These are phyloP conservation scores for Thuja plicata DNA, from an alignment of 83 land plant genomes.

Conservation along the genomic window DNA sequence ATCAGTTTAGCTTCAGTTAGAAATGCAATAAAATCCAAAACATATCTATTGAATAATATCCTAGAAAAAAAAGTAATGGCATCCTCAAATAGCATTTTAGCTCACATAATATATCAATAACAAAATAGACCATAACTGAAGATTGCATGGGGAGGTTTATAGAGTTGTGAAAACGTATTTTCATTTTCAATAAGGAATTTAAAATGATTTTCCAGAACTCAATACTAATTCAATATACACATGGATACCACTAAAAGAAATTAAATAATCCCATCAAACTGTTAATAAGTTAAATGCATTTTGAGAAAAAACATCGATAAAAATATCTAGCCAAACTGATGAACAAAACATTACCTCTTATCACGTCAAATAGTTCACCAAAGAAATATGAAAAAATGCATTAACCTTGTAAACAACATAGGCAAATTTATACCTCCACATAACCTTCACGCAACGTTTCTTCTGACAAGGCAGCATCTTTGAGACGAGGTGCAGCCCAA, in stretches of 20 bases:
- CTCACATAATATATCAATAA: background rate
- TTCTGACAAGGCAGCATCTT: slow-evolving; percentile 87
- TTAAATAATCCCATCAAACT: background rate
- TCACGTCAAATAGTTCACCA: background rate
- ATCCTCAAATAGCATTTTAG: background rate
- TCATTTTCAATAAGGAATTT: background rate
- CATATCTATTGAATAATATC: background rate
- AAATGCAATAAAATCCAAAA: background rate
- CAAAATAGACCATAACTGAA: background rate
- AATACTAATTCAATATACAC: background rate
- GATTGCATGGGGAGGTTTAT: background rate
- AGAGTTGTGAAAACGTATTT: too few relatives aligned
- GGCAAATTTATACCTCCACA: slow-evolving; percentile 56
- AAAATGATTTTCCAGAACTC: background rate
- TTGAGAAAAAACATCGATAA: background rate
- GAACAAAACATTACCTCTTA: background rate
- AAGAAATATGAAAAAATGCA: background rate
- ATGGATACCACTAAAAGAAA: background rate
- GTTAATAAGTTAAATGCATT: background rate
- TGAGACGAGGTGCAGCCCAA: slow-evolving; percentile 99
- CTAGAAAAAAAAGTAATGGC: background rate
- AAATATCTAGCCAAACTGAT: background rate
- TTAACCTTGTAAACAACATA: background rate
- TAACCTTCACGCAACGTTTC: slow-evolving; percentile 84
- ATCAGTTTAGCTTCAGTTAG: background rate